Evolutionary conservation across 2,329 filamentous ascomycete genomes (phyloP).

Genomic region (Xylariaceae sp.): DNA sequence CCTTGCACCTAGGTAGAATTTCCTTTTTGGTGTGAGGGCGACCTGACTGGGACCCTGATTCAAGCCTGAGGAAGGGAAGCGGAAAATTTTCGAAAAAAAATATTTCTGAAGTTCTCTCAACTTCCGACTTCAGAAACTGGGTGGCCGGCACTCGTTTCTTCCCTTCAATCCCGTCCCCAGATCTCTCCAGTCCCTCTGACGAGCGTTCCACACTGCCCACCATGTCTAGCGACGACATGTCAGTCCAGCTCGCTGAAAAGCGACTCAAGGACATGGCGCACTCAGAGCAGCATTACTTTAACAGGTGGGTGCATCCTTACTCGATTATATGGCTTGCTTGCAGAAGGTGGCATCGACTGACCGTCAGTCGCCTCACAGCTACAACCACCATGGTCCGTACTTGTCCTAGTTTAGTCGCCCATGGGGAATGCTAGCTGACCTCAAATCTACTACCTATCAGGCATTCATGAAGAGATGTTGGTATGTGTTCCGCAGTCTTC

Average conservation of each 20-base stretch:
- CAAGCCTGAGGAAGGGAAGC: slow-evolving; percentile 11
- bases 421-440: slow-evolving; percentile 22
- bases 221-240: slow-evolving; percentile 46
- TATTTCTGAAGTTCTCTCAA: slow-evolving; percentile 1
- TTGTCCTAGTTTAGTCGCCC: slow-evolving; percentile 29
- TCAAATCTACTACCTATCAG: slow-evolving; percentile 40
- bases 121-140: slow-evolving; percentile 13
- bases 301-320: slow-evolving; percentile 61
- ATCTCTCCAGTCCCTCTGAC: slow-evolving; percentile 6
- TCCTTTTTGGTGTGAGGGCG: slow-evolving; percentile 19
- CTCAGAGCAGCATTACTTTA: slow-evolving; percentile 99
- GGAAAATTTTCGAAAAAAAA: slow-evolving; percentile 9
- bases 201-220: slow-evolving; percentile 7
- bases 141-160: slow-evolving; percentile 16
- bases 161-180: slow-evolving; percentile 14
- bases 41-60: slow-evolving; percentile 16
- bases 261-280: slow-evolving; percentile 74
- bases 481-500: slow-evolving; percentile 51
- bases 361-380: slow-evolving; percentile 50
- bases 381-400: slow-evolving; percentile 88
- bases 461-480: slow-evolving; percentile 98
- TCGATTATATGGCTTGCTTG: background rate
- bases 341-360: slow-evolving; percentile 22
- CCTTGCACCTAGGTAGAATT: slow-evolving; percentile 16
- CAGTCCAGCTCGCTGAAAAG: slow-evolving; percentile 57